Conservation (phyloP, 202 grass and related monocot genomes). For the Eragrostis tef region DNA sequence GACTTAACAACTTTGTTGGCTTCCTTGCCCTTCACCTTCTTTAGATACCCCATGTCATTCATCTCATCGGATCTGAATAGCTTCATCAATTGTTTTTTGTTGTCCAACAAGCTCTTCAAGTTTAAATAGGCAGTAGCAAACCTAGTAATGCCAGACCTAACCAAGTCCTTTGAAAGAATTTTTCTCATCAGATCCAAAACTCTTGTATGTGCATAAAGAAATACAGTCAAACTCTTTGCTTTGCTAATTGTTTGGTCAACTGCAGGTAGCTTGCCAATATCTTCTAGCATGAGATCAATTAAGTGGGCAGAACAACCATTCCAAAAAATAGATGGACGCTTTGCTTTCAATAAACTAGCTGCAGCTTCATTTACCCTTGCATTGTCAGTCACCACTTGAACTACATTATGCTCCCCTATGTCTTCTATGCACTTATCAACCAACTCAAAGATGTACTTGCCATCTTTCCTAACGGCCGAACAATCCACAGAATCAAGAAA, state of each 20-base stretch:
- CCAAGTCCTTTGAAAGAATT: constrained; percentile 18
- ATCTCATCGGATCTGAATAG: constrained; percentile 5
- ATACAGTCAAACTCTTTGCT: neutral
- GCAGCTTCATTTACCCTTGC: constrained; percentile 2
- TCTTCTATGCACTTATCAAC: constrained; percentile 9
- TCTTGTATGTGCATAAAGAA: constrained; percentile 18
- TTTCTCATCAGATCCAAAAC: constrained; percentile 17
- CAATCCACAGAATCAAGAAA: no score
- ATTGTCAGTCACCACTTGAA: constrained; percentile 37
- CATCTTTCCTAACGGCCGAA: no score
- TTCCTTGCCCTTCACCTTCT: neutral
- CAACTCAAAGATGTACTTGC: no score
- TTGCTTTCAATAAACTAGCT: constrained; percentile 6
- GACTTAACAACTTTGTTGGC: neutral
- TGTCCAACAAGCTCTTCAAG: constrained; percentile 33
- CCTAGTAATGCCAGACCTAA: constrained; percentile 7
- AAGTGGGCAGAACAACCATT: neutral
- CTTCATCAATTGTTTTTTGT: neutral
- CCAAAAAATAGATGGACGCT: neutral
- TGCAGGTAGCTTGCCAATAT: no score
- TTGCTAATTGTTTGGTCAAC: neutral
- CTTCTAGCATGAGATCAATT: neutral
- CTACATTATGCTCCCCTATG: neutral
- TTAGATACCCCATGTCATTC: neutral
- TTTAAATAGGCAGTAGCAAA: constrained; percentile 39